These are phyloP conservation scores for Mycena indigotica DNA, from an alignment of 768 basidiomycete species.

Conservation along the genomic window DNA sequence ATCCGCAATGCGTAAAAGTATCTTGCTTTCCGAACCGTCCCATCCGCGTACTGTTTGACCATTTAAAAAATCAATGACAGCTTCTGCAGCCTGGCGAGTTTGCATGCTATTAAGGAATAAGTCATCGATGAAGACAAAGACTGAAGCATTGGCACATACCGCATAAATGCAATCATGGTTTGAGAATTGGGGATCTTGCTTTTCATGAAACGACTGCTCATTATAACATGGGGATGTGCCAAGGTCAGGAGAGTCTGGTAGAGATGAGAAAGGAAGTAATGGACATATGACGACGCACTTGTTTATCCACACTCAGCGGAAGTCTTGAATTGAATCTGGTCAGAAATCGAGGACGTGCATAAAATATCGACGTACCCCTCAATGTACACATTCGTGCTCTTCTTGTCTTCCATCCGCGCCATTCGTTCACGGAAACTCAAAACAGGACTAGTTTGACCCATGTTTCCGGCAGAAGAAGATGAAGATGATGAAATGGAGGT, in stretches of 20 bases:
- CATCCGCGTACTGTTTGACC: constrained; percentile 58
- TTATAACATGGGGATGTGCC: constrained; percentile 50
- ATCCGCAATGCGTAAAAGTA: constrained; percentile 58
- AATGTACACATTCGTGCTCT: constrained; percentile 57
- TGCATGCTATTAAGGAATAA: constrained; percentile 38
- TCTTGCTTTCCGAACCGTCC: constrained; percentile 52
- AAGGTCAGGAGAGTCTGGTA: constrained; percentile 45
- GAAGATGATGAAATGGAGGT: constrained; percentile 8
- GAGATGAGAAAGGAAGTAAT: neutral
- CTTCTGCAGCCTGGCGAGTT: constrained; percentile 51
- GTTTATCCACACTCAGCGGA: constrained; percentile 49
- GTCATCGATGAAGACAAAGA: neutral
- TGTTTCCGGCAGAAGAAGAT: neutral
- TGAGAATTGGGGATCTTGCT: constrained; percentile 55
- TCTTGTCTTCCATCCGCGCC: constrained; percentile 51
- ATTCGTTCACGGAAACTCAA: constrained; percentile 52
- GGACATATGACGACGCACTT: constrained; percentile 29
- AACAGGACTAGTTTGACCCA: neutral
- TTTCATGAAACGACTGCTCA: constrained; percentile 57
- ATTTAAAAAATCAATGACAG: constrained; percentile 55
- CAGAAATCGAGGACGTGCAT: neutral
- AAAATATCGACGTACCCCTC: constrained; percentile 42
- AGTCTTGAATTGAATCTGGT: constrained; percentile 35
- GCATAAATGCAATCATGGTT: constrained; percentile 60
- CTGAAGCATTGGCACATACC: constrained; percentile 34